phyloP scores from a whole-genome alignment of 805 yeast species.

The Phaffomyces antillensis region DNA sequence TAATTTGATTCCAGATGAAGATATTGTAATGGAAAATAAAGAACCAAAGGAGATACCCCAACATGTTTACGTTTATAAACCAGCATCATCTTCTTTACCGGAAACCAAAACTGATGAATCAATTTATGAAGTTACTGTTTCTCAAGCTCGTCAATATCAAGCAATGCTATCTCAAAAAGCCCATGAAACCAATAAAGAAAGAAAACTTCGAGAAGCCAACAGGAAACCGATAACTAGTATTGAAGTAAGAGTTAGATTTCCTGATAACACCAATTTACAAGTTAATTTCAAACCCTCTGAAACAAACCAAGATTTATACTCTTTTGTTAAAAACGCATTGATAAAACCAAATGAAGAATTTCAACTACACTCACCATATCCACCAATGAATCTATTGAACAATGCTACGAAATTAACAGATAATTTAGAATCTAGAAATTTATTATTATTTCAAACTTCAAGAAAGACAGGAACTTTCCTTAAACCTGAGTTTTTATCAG shows the following conservation, averaged over 20 bases:
- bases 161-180: conserved; percentile 38
- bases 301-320: conserved; percentile 27
- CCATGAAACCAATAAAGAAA: conserved; percentile 31
- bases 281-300: conserved; percentile 40
- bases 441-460: conserved; percentile 28
- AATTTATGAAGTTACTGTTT: conserved; percentile 38
- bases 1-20: neutral
- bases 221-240: conserved; percentile 23
- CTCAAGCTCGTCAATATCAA: conserved; percentile 50
- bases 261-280: conserved; percentile 48
- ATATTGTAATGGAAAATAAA: neutral
- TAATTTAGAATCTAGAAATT: conserved; percentile 39
- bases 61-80: conserved; percentile 20
- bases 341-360: conserved; percentile 27
- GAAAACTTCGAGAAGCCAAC: conserved; percentile 26
- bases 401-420: conserved; percentile 28
- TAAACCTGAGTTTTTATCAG: conserved; percentile 20
- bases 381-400: conserved; percentile 28
- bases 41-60: conserved; percentile 13
- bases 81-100: conserved; percentile 11
- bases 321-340: conserved; percentile 24
- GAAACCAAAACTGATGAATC: conserved; percentile 27
- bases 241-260: conserved; percentile 46
- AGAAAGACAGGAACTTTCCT: conserved; percentile 22
- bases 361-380: conserved; percentile 41